Percentiles rank a stretch among this genome's conserved stretches.
Conservation (phyloP, 371 early-diverging fungal species). For the Zychaea mexicana region DNA sequence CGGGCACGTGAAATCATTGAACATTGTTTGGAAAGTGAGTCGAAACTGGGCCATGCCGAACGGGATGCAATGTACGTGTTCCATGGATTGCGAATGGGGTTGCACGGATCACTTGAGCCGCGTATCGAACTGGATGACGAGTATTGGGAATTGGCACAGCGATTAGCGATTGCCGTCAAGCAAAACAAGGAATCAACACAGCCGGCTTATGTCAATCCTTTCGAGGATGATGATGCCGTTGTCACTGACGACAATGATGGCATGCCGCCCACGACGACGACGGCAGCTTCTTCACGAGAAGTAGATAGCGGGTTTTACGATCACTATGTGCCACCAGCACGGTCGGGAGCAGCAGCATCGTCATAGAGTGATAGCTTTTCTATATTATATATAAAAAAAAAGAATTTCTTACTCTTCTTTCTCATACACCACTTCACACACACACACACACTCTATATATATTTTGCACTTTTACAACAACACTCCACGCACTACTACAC, state of each 20-base stretch:
- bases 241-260: conserved; percentile 43
- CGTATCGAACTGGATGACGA: conserved; percentile 40
- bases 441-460: too few relatives aligned
- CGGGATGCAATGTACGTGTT: conserved; percentile 56
- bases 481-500: too few relatives aligned
- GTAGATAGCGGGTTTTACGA: conserved; percentile 31
- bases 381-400: background rate
- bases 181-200: conserved; percentile 28
- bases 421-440: too few relatives aligned
- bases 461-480: too few relatives aligned
- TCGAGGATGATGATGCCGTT: conserved; percentile 46
- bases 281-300: conserved; percentile 5
- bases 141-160: conserved; percentile 28
- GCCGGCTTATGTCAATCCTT: conserved; percentile 43
- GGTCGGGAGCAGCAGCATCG: conserved; percentile 1
- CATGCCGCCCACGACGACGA: background rate
- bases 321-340: conserved; percentile 4
- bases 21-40: conserved; percentile 51
- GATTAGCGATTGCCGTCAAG: conserved; percentile 22
- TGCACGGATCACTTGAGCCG: conserved; percentile 34
- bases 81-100: conserved; percentile 46
- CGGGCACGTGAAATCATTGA: conserved; percentile 39
- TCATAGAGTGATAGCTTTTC: background rate
- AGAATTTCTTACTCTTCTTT: too few relatives aligned
- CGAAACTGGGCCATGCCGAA: conserved; percentile 45